These are phyloP conservation scores for Penicillium concentricum DNA, from an alignment of 2,329 filamentous ascomycete genomes.

Conservation along the genomic window DNA sequence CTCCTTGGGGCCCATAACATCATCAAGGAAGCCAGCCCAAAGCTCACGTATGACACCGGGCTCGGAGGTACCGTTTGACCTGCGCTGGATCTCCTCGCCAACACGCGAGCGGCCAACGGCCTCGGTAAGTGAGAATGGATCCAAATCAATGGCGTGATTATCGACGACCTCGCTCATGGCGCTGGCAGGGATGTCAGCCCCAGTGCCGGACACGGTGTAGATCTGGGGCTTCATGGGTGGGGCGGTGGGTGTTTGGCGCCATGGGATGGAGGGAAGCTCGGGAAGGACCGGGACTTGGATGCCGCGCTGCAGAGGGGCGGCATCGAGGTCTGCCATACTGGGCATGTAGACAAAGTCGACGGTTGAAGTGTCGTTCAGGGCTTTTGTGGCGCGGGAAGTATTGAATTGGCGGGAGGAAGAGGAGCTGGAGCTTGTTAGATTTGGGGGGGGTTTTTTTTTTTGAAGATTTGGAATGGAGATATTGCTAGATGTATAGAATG, in stretches of 20 bases:
- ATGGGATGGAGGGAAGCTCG: constrained; percentile 35
- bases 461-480: neutral
- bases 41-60: constrained; percentile 35
- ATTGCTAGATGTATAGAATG: constrained; percentile 1
- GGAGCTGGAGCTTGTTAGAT: constrained; percentile 47
- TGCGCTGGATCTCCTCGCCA: constrained; percentile 36
- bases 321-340: constrained; percentile 47
- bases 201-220: constrained; percentile 49
- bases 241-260: constrained; percentile 18
- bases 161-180: constrained; percentile 60
- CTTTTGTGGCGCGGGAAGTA: constrained; percentile 57
- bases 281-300: constrained; percentile 54
- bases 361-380: constrained; percentile 58
- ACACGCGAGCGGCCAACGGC: constrained; percentile 43
- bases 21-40: constrained; percentile 39
- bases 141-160: constrained; percentile 55
- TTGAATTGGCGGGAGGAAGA: constrained; percentile 59
- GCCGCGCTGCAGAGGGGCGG: constrained; percentile 32
- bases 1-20: constrained; percentile 38
- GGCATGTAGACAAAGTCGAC: constrained; percentile 65
- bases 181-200: constrained; percentile 48
- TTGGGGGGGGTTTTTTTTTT: neutral
- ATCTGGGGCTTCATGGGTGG: constrained; percentile 57
- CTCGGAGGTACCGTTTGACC: constrained; percentile 34
- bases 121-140: constrained; percentile 57